Evolutionary conservation across 2,329 filamentous ascomycete species (phyloP).

Genomic region (Penicillium sp.): DNA sequence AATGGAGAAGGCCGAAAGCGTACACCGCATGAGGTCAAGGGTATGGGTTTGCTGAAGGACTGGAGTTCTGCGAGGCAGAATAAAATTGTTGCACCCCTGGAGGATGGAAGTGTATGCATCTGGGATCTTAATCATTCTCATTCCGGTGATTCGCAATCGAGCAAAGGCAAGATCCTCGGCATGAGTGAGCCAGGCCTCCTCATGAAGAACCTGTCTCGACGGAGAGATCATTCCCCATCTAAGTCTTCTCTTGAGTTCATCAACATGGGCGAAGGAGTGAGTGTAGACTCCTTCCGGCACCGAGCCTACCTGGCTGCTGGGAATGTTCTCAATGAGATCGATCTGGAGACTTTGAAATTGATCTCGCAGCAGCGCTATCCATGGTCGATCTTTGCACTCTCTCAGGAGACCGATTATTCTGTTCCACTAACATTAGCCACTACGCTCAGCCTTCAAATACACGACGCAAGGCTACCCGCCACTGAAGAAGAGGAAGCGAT

Average conservation of each 20-base stretch:
- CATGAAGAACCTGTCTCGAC: slow-evolving; percentile 68
- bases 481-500: slow-evolving; percentile 38
- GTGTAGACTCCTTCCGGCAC: slow-evolving; percentile 66
- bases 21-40: slow-evolving; percentile 64
- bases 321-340: slow-evolving; percentile 75
- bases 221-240: slow-evolving; percentile 35
- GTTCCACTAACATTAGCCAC: slow-evolving; percentile 83
- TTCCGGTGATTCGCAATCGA: slow-evolving; percentile 31
- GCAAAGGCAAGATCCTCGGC: slow-evolving; percentile 60
- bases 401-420: slow-evolving; percentile 61
- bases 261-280: slow-evolving; percentile 76
- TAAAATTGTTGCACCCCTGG: slow-evolving; percentile 72
- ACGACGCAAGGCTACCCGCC: slow-evolving; percentile 64
- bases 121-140: slow-evolving; percentile 68
- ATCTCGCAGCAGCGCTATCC: slow-evolving; percentile 72
- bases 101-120: slow-evolving; percentile 83
- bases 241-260: slow-evolving; percentile 35
- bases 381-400: slow-evolving; percentile 81
- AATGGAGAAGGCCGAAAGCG: slow-evolving; percentile 40
- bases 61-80: slow-evolving; percentile 53
- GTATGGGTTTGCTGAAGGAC: slow-evolving; percentile 67
- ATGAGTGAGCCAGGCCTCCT: slow-evolving; percentile 68
- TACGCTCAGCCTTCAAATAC: slow-evolving; percentile 74
- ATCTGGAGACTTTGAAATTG: slow-evolving; percentile 70
- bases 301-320: slow-evolving; percentile 80